Evolutionary conservation across 306 rosid genomes (phyloP), one percentile per base, ranked within the genome.

Genomic region (Boehmeria nivea): DNA sequence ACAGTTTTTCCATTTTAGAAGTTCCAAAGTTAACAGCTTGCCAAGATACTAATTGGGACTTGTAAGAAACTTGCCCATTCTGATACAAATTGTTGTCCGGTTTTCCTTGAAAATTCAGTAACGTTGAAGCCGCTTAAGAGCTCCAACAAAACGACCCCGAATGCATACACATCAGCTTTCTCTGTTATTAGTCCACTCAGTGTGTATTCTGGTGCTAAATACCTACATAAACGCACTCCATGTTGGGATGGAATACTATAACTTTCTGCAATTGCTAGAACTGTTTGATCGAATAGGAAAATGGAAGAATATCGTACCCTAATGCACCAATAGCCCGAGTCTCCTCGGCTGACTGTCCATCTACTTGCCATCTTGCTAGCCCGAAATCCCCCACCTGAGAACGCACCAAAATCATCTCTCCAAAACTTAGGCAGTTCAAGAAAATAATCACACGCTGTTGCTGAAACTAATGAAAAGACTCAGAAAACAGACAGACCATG

Each of bases 31-130:
- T n/a, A n/a, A n/a, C n/a, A n/a, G n/a, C n/a, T n/a, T n/a, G n/a
- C n/a, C n/a, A n/a, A n/a, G n/a, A n/a, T n/a, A n/a, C n/a, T n/a
- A n/a, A n/a, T n/a, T n/a, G n/a, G n/a, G n/a, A n/a, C n/a, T n/a
- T n/a, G n/a, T n/a, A 51, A 46, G 23, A 22, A 57, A 57, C 71
- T 56, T 40, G 54, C 64, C 64, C 71, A 66, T 48, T 66, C 59
- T 34, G 70, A n/a, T 6, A 54, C 21, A 45, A 34, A 65, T 17
- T 54, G 63, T 36, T 34, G 33, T 18, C 70, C 70, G 16, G 37
- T 55, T 28, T 21, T 54, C 21, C 56, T 65, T 16, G 55, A 17
- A 9, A 54, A 47, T 17, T 65, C 56, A n/a, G 26, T 27, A 21
- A 54, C 43, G 9, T 42, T 49, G 15, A 47, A 57, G 50, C 71